phyloP scores from a whole-genome alignment of 2,329 filamentous ascomycete genomes.

The Tolypocladium paradoxum region DNA sequence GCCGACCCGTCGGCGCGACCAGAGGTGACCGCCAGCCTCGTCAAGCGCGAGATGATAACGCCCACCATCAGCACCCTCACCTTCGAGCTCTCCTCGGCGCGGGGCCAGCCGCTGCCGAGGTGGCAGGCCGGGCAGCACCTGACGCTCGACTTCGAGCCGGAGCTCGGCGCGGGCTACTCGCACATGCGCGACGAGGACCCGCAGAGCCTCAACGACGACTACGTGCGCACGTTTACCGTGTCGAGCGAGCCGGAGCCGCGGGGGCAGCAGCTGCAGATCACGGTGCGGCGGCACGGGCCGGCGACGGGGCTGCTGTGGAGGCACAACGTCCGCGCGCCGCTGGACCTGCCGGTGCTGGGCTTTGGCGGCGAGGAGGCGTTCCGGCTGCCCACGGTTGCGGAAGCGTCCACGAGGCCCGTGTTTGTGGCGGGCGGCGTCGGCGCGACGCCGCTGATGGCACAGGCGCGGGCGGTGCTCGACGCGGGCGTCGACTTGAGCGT shows the following conservation, averaged over 20 bases:
- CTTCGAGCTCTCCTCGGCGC: constrained; percentile 24
- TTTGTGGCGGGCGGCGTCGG: constrained; percentile 75
- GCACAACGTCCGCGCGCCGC: constrained; percentile 36
- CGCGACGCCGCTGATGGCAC: constrained; percentile 70
- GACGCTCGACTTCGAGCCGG: constrained; percentile 58
- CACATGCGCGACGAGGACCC: constrained; percentile 82
- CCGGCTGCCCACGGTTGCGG: constrained; percentile 15
- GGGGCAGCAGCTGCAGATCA: constrained; percentile 53
- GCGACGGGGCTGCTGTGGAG: constrained; percentile 57
- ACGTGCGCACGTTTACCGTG: constrained; percentile 72
- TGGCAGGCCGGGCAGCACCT: constrained; percentile 69
- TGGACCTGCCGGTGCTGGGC: constrained; percentile 59
- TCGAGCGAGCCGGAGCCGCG: constrained; percentile 42
- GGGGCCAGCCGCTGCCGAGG: constrained; percentile 7
- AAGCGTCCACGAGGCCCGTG: constrained; percentile 21
- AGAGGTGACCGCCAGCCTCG: constrained; percentile 39
- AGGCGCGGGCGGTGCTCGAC: constrained; percentile 39
- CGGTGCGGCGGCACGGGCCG: constrained; percentile 55
- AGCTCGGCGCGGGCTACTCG: constrained; percentile 62
- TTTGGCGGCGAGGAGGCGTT: constrained; percentile 55
- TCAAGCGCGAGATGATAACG: constrained; percentile 49
- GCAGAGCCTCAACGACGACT: constrained; percentile 73
- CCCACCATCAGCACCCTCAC: constrained; percentile 57
- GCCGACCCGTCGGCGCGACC: constrained; percentile 1
- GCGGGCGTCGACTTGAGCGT: constrained; percentile 34